These are phyloP conservation scores for Malassezia equina DNA, from an alignment of 1,284 basidiomycete genomes.

Conservation along the genomic window DNA sequence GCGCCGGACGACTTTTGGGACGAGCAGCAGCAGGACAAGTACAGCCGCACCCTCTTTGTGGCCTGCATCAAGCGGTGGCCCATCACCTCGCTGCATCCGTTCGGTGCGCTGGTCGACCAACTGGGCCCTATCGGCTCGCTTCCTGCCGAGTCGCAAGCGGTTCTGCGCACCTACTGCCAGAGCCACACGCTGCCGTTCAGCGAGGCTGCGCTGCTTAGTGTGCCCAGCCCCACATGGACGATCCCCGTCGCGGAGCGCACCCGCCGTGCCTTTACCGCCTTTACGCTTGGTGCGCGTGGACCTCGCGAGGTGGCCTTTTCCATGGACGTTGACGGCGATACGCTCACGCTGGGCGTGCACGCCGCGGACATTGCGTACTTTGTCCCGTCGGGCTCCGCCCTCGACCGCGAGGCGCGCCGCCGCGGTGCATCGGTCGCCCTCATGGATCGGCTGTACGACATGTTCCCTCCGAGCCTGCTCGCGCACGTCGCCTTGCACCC, in stretches of 20 bases:
- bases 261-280: conserved; percentile 73
- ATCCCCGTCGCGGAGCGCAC: conserved; percentile 84
- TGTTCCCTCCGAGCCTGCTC: conserved; percentile 51
- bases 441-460: conserved; percentile 59
- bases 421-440: conserved; percentile 93
- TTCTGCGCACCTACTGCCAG: conserved; percentile 88
- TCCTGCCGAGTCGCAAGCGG: conserved; percentile 90
- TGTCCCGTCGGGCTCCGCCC: conserved; percentile 81
- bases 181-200: conserved; percentile 44
- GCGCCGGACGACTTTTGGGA: conserved; percentile 92
- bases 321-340: conserved; percentile 81
- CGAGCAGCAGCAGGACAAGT: conserved; percentile 66
- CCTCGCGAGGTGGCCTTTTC: conserved; percentile 74
- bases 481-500: background rate
- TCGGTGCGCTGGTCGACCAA: conserved; percentile 94
- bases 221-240: conserved; percentile 87
- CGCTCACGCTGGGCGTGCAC: conserved; percentile 81
- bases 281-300: background rate
- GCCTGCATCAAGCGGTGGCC: conserved; percentile 91
- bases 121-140: conserved; percentile 95
- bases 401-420: conserved; percentile 95
- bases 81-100: conserved; percentile 88
- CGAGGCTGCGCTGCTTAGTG: conserved; percentile 77
- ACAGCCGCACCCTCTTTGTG: conserved; percentile 83
- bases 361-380: conserved; percentile 93